Conservation (phyloP, 371 early-diverging fungal species). For the Mucor irregularis region DNA sequence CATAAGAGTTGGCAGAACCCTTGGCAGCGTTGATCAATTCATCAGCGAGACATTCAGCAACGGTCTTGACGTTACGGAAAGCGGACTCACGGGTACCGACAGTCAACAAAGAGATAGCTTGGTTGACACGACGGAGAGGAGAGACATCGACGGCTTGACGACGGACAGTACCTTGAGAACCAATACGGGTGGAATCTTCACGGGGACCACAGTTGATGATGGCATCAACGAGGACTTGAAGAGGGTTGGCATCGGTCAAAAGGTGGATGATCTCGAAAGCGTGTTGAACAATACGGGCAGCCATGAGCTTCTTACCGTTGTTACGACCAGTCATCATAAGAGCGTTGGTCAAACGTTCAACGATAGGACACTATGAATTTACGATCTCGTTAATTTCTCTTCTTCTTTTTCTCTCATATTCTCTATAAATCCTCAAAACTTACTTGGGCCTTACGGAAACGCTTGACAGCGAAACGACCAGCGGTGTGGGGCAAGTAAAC, state of each 20-base stretch:
- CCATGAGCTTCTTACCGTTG: constrained; percentile 99
- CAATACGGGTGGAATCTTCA: constrained; percentile 99
- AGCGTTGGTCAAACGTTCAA: constrained; percentile 99
- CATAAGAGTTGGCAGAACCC: constrained; percentile 98
- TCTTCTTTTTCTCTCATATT: too few relatives aligned
- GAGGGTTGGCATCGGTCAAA: constrained; percentile 98
- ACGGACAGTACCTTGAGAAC: constrained; percentile 99
- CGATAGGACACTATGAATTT: constrained; percentile 89
- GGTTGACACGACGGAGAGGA: constrained; percentile 99
- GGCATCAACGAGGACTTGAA: constrained; percentile 99
- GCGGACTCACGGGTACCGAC: constrained; percentile 75
- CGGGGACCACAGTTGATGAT: constrained; percentile 99
- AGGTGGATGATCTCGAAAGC: constrained; percentile 99
- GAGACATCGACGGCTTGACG: constrained; percentile 99
- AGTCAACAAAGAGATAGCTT: constrained; percentile 95
- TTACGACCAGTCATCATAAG: constrained; percentile 99
- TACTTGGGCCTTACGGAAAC: constrained; percentile 98
- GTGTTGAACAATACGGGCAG: constrained; percentile 98
- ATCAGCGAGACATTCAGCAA: constrained; percentile 98
- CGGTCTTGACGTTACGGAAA: constrained; percentile 36
- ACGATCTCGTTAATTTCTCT: too few relatives aligned
- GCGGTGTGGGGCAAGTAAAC: constrained; percentile 99
- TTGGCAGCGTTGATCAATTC: constrained; percentile 99
- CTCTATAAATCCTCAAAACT: too few relatives aligned
- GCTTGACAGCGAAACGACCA: constrained; percentile 96